These are phyloP conservation scores for Ophiostoma fasciatum DNA, from an alignment of 2,329 filamentous ascomycete species.

Conservation along the genomic window DNA sequence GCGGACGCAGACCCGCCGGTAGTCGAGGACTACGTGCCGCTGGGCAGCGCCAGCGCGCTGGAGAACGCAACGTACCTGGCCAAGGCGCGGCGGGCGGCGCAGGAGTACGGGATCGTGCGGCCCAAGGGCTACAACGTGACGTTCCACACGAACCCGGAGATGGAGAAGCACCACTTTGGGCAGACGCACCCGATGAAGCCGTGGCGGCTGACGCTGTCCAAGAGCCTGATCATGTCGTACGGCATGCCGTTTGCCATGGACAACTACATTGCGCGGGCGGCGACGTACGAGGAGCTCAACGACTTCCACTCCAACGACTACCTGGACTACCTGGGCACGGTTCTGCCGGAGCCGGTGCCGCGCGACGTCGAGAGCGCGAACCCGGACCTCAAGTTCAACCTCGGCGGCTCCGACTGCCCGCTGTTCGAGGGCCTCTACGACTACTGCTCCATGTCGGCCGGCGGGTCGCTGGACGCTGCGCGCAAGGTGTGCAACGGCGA, in stretches of 20 bases:
- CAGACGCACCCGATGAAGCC: slow-evolving; percentile 98
- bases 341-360: slow-evolving; percentile 47
- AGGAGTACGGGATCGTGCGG: slow-evolving; percentile 55
- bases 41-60: slow-evolving; percentile 34
- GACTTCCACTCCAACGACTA: slow-evolving; percentile 84
- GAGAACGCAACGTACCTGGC: slow-evolving; percentile 42
- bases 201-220: slow-evolving; percentile 89
- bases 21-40: slow-evolving; percentile 36
- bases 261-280: slow-evolving; percentile 70
- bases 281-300: slow-evolving; percentile 75
- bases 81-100: slow-evolving; percentile 41
- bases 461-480: slow-evolving; percentile 80
- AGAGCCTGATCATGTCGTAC: slow-evolving; percentile 86
- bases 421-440: slow-evolving; percentile 92
- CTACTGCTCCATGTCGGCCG: slow-evolving; percentile 88
- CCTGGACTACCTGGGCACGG: slow-evolving; percentile 69
- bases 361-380: slow-evolving; percentile 51
- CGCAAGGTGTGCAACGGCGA: slow-evolving; percentile 74
- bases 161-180: slow-evolving; percentile 95
- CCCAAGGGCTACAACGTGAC: slow-evolving; percentile 85
- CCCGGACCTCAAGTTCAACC: slow-evolving; percentile 61
- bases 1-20: slow-evolving; percentile 33
- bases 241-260: slow-evolving; percentile 97
- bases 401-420: slow-evolving; percentile 84
- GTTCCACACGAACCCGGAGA: slow-evolving; percentile 87